Evolutionary conservation across 805 yeast species (phyloP), one percentile per base, ranked within the genome.

Genomic region (Pichia rugopelliculosa): DNA sequence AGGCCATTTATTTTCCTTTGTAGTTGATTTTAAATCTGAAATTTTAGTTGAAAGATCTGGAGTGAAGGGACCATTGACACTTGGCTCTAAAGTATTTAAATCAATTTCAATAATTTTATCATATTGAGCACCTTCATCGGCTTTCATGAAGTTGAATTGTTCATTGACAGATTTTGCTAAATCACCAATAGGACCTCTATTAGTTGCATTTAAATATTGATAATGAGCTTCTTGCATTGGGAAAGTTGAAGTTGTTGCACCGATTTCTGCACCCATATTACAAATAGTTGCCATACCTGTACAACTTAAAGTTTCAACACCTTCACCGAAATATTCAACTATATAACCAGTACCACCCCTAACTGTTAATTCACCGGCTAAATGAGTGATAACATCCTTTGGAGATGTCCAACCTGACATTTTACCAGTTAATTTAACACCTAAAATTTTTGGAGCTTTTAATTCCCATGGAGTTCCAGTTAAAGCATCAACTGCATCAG

Each of bases 231-330:
- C 79, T 76, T 87, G 89, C 87, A 77, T 89, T 68, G 98, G 98
- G 95, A 90, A 90, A 52, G 87, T 87, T 42, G 97, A 90, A 49
- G 98, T 90, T 54, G 98, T 90, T 52, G 97, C 97, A 74, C 98
- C 98, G 59, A 90, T 89, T 74, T 90, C 98, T 58, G 98, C 98
- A 77, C 98, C 98, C 98, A 90, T 90, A 72, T 90, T 90, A 79
- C 98, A 90, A 73, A 90, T 90, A 60, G 98, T 90, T 67, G 95
- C 98, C 98, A 90, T 90, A 79, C 98, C 98, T 45, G 98, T 91
- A 72, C 96, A 88, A 44, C 96, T 86, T 69, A 90, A 83, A 50
- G 91, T 77, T 62, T 84, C 79, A 48, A 90, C 90, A 77, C 98
- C 98, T 47, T 83, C 89, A 69, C 98, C 98, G 63, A 84, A 90